A percentile compares a stretch with the other conserved stretches of the same genome.
Evolutionary conservation across 1,284 basidiomycete species (phyloP).

Genomic region (Microbotryomycetes sp.): DNA sequence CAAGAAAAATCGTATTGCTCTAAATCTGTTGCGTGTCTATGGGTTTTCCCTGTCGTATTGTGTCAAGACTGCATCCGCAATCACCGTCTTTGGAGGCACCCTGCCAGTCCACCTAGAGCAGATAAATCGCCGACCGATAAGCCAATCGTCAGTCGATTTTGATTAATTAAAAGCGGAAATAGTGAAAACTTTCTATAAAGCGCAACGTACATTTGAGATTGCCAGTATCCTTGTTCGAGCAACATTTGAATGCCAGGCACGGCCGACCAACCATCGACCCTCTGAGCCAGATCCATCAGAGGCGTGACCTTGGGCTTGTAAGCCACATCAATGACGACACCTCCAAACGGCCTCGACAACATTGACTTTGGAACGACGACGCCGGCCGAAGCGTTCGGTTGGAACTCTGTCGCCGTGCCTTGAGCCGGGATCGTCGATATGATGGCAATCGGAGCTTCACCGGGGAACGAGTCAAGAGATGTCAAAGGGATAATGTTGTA

Average conservation of each 20-base stretch:
- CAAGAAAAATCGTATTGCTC: not conserved
- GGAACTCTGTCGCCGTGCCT: constrained; percentile 47
- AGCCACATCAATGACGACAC: constrained; percentile 83
- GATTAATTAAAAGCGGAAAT: not conserved
- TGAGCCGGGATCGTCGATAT: constrained; percentile 77
- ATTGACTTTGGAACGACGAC: constrained; percentile 53
- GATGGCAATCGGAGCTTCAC: constrained; percentile 58
- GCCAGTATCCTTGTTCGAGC: constrained; percentile 75
- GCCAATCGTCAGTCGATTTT: not conserved
- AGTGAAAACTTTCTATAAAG: not conserved
- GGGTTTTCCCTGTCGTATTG: constrained; percentile 22
- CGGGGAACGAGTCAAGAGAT: constrained; percentile 51
- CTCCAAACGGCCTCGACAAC: constrained; percentile 42
- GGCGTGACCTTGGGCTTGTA: constrained; percentile 64
- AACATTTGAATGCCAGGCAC: constrained; percentile 76
- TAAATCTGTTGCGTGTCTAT: not conserved
- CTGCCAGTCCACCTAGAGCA: constrained; percentile 35
- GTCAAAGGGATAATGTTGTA: constrained; percentile 58
- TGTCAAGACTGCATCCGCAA: constrained; percentile 42
- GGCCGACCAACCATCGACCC: constrained; percentile 55
- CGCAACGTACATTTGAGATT: constrained; percentile 44
- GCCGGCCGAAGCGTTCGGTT: constrained; percentile 43
- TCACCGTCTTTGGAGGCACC: constrained; percentile 43
- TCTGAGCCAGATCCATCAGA: constrained; percentile 42
- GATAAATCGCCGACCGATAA: not conserved